Base-by-base conservation (phyloP, 768 basidiomycete species). In the Lactarius quietus region DNA sequence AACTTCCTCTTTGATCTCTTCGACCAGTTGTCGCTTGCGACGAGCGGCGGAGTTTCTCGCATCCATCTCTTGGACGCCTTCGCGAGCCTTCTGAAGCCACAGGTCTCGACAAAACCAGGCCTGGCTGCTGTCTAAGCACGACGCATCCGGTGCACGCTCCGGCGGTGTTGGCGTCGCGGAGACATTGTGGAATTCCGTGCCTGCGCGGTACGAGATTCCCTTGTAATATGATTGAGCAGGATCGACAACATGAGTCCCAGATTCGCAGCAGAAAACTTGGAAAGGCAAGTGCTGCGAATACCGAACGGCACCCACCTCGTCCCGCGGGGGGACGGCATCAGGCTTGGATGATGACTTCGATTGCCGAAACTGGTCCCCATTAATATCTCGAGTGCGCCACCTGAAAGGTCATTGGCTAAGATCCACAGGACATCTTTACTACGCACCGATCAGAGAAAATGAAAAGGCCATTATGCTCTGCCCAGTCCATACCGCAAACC, bases 401-500 rank as follows among this genome's bases (percentile, higher is more conserved):
- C 94, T 95, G 68, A 28, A 54, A 7, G 23, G 48, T 26, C 36
- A 20, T 68, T 39, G 55, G 65, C 33, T 15, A 10, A 9, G 1
- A 9, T 9, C 6, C 31, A 35, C n/a, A 48, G 7, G n/a, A 20
- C 2, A 36, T 20, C 33, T 59, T 66, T 52, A 62, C 55, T 61
- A 45, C 31, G 48, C 31, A 93, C 95, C 96, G 83, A 76, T 98
- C 96, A 20, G 95, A 98, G 78, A 97, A 98, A 70, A 98, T 95
- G 81, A 98, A 99, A 77, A 93, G 90, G 0, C 95, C 95, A 68
- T 94, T 92, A 72, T 95, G 91, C 76, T 99, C 95, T 14, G 95
- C 96, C 97, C 97, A 99, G 73, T 99, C 97, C 96, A 98, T 98
- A n/a, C 95, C 96, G 73, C 97, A 98, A 2, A 98, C 94, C 93